Evolutionary conservation across 2,329 filamentous ascomycete species (phyloP), one percentile per base, ranked within the genome.

Genomic region (Cytospora piceae): DNA sequence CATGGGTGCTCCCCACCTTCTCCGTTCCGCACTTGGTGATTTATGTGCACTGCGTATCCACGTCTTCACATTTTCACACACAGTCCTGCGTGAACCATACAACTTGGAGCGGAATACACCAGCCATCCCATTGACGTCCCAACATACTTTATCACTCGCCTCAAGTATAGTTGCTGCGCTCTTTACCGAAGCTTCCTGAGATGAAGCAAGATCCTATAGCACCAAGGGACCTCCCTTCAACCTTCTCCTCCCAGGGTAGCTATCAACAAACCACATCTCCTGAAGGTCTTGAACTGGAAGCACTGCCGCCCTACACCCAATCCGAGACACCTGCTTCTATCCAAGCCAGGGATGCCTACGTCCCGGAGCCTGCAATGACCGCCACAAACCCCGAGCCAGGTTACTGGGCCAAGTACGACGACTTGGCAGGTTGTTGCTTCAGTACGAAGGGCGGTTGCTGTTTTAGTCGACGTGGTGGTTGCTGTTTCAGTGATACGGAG

Each of bases 241-340:
- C 27, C 34, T 15, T 39, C 14, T 22, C 12, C 24, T 52, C 22
- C 3, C n/a, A 29, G 22, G 29, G 22, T 12, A 54, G 14, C 9
- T 34, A 66, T 37, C 55, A 62, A 2, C 63, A 63, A 15, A 51
- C 22, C 22, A 52, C 24, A 22, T 34, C 31, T 22, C 49, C 49
- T 3, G 12, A 8, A 15, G 49, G 22, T 7, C 37, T 57, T 24
- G 63, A 53, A 15, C 22, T 60, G 3, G 37, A 52, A 1, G 32
- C 55, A n/a, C 66, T 63, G 15, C 66, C 65, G 11, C 55, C 63
- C 11, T 68, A 66, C 66, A 63, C 55, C 9, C 59, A 42, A 37
- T 15, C 59, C 49, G n/a, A 46, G 2, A 27, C 59, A 14, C 22
- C 17, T 9, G 27, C 46, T 24, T 20, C 29, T 11, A 7, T n/a